Evolutionary conservation across 371 early-diverging fungal species (phyloP), one percentile per base, ranked within the genome.

Genomic region (Dinochytrium kinnereticum): DNA sequence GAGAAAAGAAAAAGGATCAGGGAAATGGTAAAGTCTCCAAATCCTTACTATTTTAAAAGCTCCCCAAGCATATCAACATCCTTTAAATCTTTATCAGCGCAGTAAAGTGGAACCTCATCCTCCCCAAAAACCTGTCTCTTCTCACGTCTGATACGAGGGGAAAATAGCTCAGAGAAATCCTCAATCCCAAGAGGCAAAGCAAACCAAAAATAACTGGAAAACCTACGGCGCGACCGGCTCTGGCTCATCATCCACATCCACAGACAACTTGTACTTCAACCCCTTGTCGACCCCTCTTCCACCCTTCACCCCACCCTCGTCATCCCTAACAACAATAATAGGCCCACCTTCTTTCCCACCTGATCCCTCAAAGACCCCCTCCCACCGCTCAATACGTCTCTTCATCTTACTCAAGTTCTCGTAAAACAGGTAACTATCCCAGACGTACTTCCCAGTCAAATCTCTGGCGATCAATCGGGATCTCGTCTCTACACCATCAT

Each of bases 381-480:
- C 53, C 57, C 70, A 51, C 1, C 59, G 64, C 28, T 71, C 30
- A 33, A 50, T 61, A 1, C 68, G 68, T 53, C 30, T n/a, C 59
- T 66, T 70, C 77, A 78, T 78, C 30, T 73, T 71, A 24, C 37
- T 30, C 36, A 75, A 65, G 49, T 15, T 44, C n/a, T 87, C 83
- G 74, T 86, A 90, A 70, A 91, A 91, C 13, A 91, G 71, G 31
- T 86, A 82, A 0, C 87, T 82, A 69, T 95, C 94, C 95, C 95
- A 95, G 0, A 86, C 84, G 79, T 92, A 94, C 26, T 91, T 85
- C 0, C 95, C 95, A 2, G 92, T 91, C 49, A 90, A 75, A 75
- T 94, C 91, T 37, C 95, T 87, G 30, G 93, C 79, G 49, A 91
- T 87, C 21, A 93, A 80, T 24, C 92, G 87, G 0, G 85, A 80